Base-by-base conservation (phyloP, 148 eudicot genomes). In the Rhododendron ferrugineum region DNA sequence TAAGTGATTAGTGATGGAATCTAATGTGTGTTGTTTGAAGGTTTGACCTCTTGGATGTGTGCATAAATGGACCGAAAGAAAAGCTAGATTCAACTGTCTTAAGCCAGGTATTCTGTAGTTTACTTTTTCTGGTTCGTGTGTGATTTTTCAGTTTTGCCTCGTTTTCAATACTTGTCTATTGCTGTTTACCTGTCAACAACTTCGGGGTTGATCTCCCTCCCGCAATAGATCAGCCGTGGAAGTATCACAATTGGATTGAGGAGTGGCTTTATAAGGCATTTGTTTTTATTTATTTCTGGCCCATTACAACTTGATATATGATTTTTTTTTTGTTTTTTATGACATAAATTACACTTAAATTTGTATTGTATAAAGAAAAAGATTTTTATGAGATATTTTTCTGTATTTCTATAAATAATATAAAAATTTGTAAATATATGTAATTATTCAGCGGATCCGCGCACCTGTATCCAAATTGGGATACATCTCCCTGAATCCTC, bases 51-150 rank as follows among this genome's bases (percentile, higher is more conserved):
- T 84, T 96, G 91, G 98, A 96, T 82, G 90, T 92, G 81, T 96
- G 98, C 91, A 85, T 87, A 62, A 95, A 91, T 90, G 98, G 99
- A 66, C 98, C 98, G 68, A 96, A 96, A 90, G 99, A 94, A 81
- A 95, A 95, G 96, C 93, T 96, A 83, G 92, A 95, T 90, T 95
- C 98, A 81, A 96, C 99, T 85, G 92, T 95, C 82, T 83, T 95
- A 84, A 95, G 99, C 85, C 99, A 95, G 95, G 98, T 94, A 89
- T 47, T 47, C 16, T 74, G 13, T 62, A 62, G 54, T 16, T 7
- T 56, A 28, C 13, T 44, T 36, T 74, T 58, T 14, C 26, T n/a
- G 36, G 60, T 82, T 26, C 52, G 15, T 14, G 32, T 5, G 7
- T 40, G 11, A n/a, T 13, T 52, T 14, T 52, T 77, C 52, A 46